A percentile compares a stretch with the other conserved stretches of the same genome.
Evolutionary conservation across 352 stramenopile species (phyloP).

Genomic region (Salisapilia sapeloensis): DNA sequence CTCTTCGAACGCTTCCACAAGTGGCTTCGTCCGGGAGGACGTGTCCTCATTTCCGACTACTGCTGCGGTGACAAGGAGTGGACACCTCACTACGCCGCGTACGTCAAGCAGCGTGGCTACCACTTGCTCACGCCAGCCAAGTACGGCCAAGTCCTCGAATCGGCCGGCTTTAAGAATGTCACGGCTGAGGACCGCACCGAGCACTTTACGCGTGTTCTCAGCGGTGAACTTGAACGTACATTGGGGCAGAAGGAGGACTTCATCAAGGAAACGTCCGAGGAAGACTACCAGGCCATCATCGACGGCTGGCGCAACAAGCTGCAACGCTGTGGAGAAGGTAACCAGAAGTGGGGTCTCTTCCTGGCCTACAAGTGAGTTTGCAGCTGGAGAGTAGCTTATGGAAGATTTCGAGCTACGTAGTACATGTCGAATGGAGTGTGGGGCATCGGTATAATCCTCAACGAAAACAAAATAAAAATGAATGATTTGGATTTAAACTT

Average conservation of each 20-base stretch:
- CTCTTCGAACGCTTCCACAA: conserved; percentile 21
- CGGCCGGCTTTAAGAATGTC: conserved; percentile 31
- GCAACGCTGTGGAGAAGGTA: conserved; percentile 36
- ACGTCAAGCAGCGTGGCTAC: conserved; percentile 43
- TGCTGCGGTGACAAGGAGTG: conserved; percentile 34
- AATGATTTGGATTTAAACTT: conserved; percentile 10
- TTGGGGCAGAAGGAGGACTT: conserved; percentile 43
- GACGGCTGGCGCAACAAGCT: conserved; percentile 53
- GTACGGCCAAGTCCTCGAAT: conserved; percentile 30
- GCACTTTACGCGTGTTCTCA: conserved; percentile 45
- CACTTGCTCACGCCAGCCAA: conserved; percentile 39
- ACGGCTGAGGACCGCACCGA: conserved; percentile 43
- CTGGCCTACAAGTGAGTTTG: conserved; percentile 45
- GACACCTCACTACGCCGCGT: conserved; percentile 31
- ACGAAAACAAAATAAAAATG: conserved; percentile 2
- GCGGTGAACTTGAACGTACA: conserved; percentile 40
- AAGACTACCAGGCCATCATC: conserved; percentile 54
- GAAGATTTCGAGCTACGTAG: too few relatives aligned
- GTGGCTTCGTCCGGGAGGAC: conserved; percentile 22
- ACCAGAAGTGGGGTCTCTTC: conserved; percentile 70
- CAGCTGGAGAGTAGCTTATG: too few relatives aligned
- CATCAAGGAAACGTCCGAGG: conserved; percentile 36
- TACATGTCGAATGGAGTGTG: neutral
- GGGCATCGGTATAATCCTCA: neutral
- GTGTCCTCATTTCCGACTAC: conserved; percentile 34